phyloP scores from a whole-genome alignment of 108 stramenopile species.

The Conticribra guillardii region DNA sequence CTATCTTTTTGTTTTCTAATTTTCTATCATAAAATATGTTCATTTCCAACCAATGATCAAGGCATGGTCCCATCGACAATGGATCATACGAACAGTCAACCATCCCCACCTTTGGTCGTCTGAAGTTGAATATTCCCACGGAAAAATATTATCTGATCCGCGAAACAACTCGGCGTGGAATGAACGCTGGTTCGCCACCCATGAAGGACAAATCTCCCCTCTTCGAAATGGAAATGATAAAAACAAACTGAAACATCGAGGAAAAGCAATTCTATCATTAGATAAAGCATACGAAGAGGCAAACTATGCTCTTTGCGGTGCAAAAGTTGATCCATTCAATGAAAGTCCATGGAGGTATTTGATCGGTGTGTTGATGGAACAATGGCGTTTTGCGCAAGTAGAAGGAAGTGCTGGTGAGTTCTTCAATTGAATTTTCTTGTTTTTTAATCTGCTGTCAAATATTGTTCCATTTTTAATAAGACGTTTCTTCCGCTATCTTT shows the following conservation, averaged over 20 bases:
- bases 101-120: constrained; percentile 57
- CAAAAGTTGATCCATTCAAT: constrained; percentile 80
- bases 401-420: constrained; percentile 12
- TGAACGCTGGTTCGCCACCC: constrained; percentile 94
- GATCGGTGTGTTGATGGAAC: constrained; percentile 76
- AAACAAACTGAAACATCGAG: not conserved
- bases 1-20: not conserved
- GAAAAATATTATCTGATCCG: constrained; percentile 76
- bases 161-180: constrained; percentile 99
- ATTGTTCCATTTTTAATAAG: too few relatives aligned
- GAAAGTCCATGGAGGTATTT: constrained; percentile 88
- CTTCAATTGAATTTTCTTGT: too few relatives aligned
- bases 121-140: constrained; percentile 81
- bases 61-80: constrained; percentile 96
- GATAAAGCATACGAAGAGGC: constrained; percentile 59
- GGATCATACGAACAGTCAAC: constrained; percentile 73
- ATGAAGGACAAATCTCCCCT: constrained; percentile 48
- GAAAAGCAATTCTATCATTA: constrained; percentile 34
- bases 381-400: constrained; percentile 46
- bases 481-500: too few relatives aligned
- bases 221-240: not conserved
- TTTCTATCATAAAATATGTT: constrained; percentile 10
- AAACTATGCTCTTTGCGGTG: constrained; percentile 64
- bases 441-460: too few relatives aligned
- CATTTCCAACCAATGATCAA: too few relatives aligned